Evolutionary conservation across 345 rosid species (phyloP).

Genomic region (Citrus sp.): DNA sequence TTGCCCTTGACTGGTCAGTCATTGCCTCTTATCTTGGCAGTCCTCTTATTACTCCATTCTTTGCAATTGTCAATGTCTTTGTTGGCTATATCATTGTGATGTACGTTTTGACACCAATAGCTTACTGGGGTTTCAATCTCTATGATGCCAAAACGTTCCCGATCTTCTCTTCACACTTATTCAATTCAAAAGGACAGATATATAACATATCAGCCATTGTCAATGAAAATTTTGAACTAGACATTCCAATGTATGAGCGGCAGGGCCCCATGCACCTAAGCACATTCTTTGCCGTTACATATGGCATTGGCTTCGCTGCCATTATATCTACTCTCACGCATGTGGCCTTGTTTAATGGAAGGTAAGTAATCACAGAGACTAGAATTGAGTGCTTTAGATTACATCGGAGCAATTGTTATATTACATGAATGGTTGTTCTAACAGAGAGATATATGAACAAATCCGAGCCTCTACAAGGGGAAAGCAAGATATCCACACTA

Average conservation of each 20-base stretch:
- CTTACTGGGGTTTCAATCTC: slow-evolving; percentile 42
- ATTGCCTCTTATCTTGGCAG: slow-evolving; percentile 54
- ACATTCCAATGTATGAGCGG: slow-evolving; percentile 30
- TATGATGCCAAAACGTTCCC: slow-evolving; percentile 48
- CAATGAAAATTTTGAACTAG: slow-evolving; percentile 48
- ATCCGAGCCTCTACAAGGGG: slow-evolving; percentile 42
- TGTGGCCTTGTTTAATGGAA: slow-evolving; percentile 58
- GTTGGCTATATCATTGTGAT: slow-evolving; percentile 35
- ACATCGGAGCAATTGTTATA: not conserved
- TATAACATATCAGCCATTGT: slow-evolving; percentile 50
- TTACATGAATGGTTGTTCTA: not conserved
- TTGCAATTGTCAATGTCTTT: slow-evolving; percentile 42
- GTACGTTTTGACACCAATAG: slow-evolving; percentile 35
- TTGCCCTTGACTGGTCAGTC: slow-evolving; percentile 54
- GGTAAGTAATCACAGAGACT: slow-evolving; percentile 33
- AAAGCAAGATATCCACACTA: slow-evolving; percentile 56
- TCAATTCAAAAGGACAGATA: slow-evolving; percentile 29
- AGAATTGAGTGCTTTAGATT: not conserved
- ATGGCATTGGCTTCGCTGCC: slow-evolving; percentile 63
- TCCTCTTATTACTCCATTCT: slow-evolving; percentile 59
- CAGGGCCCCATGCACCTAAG: slow-evolving; percentile 50
- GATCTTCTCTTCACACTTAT: slow-evolving; percentile 51
- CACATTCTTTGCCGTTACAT: slow-evolving; percentile 42
- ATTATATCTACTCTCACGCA: slow-evolving; percentile 49
- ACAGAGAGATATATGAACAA: slow-evolving; percentile 47